Evolutionary conservation across 768 basidiomycete species (phyloP), one percentile per base, ranked within the genome.

Genomic region (Auriscalpium orientale): DNA sequence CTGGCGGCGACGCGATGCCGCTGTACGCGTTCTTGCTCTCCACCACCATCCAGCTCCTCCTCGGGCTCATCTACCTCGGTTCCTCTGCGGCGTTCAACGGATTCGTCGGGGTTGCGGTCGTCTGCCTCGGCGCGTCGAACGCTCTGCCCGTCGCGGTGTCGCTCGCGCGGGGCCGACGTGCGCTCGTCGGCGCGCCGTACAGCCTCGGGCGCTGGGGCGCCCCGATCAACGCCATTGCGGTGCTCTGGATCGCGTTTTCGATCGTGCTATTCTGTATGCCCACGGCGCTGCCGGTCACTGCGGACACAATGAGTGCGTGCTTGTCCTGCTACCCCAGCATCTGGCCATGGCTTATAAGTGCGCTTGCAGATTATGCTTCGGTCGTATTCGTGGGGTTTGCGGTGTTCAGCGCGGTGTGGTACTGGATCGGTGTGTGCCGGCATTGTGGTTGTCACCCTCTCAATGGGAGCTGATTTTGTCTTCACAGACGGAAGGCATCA

Each of bases 221-320:
- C 34, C 21, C 68, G 44, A 68, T 83, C 8, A 86, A 87, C 65
- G 62, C 65, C 10, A 62, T 77, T 16, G 79, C 83, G 4, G 73
- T 86, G 10, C 49, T 78, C n/a, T 86, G 85, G 85, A 71, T 79
- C 55, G 47, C 68, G 50, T 82, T 87, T 51, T 78, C 83, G 64
- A 79, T 83, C 45, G 78, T 85, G 35, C 64, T 87, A 58, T 86
- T 85, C 63, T 84, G 82, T 21, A 85, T 87, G 83, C 84, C 83
- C 7, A 79, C 81, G 7, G 74, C 76, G 40, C 70, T 85, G 4
- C 84, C 84, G 5, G 81, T 79, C 40, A 79, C 77, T 6, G 59
- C 58, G 54, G 70, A 68, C 1, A 70, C 79, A 6, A 84, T 84
- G 78, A 79, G 77, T 73, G 50, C 50, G 73, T 66, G 3, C 12